Evolutionary conservation across 129 eudicot genomes (phyloP).

Genomic region (Chrysanthemum makinoi): DNA sequence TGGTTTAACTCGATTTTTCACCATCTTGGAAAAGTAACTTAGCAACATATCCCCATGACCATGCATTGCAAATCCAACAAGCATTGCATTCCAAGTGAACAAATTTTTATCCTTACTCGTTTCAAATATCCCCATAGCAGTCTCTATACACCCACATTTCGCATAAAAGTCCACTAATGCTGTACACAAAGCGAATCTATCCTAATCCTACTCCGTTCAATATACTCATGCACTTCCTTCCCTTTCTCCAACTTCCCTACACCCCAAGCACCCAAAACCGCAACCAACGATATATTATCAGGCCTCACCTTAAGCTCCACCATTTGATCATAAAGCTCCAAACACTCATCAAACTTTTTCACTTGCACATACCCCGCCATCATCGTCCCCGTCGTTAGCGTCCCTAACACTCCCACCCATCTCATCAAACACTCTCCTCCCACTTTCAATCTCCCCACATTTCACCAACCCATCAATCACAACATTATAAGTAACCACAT

Average conservation of each 20-base stretch:
- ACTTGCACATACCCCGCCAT: constrained; percentile 57
- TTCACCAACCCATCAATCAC: constrained; percentile 70
- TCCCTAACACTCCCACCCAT: constrained; percentile 52
- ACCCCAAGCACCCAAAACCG: constrained; percentile 65
- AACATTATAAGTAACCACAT: constrained; percentile 58
- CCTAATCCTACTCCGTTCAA: constrained; percentile 27
- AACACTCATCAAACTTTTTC: constrained; percentile 41
- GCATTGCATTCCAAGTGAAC: constrained; percentile 73
- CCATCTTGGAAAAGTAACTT: constrained; percentile 53
- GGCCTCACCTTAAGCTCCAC: constrained; percentile 28
- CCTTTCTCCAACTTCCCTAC: constrained; percentile 63
- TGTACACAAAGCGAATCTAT: constrained; percentile 55
- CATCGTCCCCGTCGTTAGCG: constrained; percentile 54
- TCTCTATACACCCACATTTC: constrained; percentile 73
- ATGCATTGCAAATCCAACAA: constrained; percentile 69
- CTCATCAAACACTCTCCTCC: constrained; percentile 50
- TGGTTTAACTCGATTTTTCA: constrained; percentile 39
- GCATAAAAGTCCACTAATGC: constrained; percentile 73
- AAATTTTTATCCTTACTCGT: constrained; percentile 37
- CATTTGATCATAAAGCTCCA: constrained; percentile 59
- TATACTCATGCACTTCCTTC: constrained; percentile 39
- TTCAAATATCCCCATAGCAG: constrained; percentile 52
- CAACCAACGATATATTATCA: constrained; percentile 56
- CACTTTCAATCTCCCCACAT: constrained; percentile 39
- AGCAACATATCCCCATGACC: constrained; percentile 50